Evolutionary conservation across 768 basidiomycete species (phyloP), one percentile per base, ranked within the genome.

Genomic region (Pleurotus sapidus): DNA sequence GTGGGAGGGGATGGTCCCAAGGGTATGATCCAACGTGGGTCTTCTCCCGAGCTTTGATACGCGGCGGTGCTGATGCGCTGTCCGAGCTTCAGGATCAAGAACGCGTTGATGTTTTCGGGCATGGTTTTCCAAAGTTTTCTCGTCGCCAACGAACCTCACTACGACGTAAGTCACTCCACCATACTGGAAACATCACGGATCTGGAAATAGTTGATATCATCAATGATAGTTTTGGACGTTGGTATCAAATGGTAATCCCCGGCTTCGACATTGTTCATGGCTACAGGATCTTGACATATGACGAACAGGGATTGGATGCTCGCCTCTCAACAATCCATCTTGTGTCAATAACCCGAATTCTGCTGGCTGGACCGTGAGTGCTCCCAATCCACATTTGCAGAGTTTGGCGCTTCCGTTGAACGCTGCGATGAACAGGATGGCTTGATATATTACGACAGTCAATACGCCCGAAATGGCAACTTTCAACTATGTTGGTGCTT

Each of bases 341-440:
- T 79, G 77, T 24, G 63, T 70, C 7, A 72, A 70, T 6, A 68
- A 64, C 1, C 55, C 69, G 17, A 78, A 79, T 57, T 65, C 72
- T 0, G 64, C 67, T 43, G 78, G 78, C 15, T 79, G 77, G 77
- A 77, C 69, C 57, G 77, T 76, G 46, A 61, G 72, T 50, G 1
- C 24, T 24, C 11, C 6, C n/a, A n/a, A 37, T 37, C 30, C n/a
- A 14, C 8, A 9, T 4, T 14, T 43, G n/a, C 15, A 18, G 6
- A 5, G 24, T n/a, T 6, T 0, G 24, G 49, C 40, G 48, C 48
- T 37, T 59, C 37, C 43, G 15, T 54, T 4, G 18, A 58, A 12
- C 24, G 14, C 46, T 58, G 11, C 9, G 20, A 34, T 7, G 12
- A 37, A 11, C 49, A 72, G 71, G 72, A 73, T 49, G 70, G 70